Evolutionary conservation across 805 yeast genomes (phyloP), one percentile per base, ranked within the genome.

Genomic region (Candida schatavii): DNA sequence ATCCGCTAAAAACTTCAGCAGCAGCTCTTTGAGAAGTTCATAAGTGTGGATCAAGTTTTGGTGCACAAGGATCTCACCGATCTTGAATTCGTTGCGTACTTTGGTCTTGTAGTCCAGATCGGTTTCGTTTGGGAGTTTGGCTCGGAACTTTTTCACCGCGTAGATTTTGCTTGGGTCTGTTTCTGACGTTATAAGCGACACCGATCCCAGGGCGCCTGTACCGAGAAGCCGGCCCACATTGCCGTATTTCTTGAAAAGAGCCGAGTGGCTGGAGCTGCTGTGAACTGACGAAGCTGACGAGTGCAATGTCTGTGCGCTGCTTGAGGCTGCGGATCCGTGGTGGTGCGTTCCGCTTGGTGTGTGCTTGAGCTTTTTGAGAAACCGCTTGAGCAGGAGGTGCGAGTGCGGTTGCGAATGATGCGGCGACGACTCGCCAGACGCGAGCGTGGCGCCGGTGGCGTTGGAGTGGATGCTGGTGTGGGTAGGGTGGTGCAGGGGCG

Each of bases 131-230:
- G 74, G 66, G 43, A 77, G 67, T 51, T 81, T 80, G 7, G 84
- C 66, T 46, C 95, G 73, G 61, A 91, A 89, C 61, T 87, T 85
- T 66, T 90, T 90, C 41, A 91, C 86, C 0, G 98, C 98, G 63
- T 78, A 88, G 3, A 87, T 59, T 46, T 77, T 74, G 23, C 41
- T 37, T 6, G 62, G 51, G 48, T 81, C 82, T 0, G 75, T 59
- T 23, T 77, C 72, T 40, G 85, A 75, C 44, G 79, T 78, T 45
- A 89, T 84, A 40, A 88, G 73, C 32, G 85, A 77, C n/a, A 90
- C 98, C 0, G 93, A 83, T 2, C 98, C 97, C 19, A 95, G 90
- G 1, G 97, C 97, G 11, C 98, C 98, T 44, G 90, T 81, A 18
- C 98, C 98, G 38, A 88, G 68, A 18, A 83, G 69, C 47, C 76